Evolutionary conservation across 2,329 filamentous ascomycete species (phyloP).

Genomic region (Cryphonectria naterciae): DNA sequence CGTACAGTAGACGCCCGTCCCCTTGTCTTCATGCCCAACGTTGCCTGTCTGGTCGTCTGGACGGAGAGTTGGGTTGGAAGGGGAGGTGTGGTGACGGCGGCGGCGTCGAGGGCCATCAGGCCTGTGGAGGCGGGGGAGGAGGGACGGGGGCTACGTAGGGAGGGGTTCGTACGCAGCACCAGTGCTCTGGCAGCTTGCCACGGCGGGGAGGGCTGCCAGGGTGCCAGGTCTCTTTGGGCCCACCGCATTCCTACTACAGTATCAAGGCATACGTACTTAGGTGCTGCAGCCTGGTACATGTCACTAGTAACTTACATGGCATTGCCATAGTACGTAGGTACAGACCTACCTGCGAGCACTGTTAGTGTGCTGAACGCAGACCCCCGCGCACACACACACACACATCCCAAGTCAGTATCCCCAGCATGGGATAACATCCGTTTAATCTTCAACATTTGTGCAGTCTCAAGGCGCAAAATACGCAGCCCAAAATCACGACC

Average conservation of each 20-base stretch:
- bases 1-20: not conserved
- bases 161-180: not conserved
- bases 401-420: no score
- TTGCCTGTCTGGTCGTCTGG: not conserved
- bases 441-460: not conserved
- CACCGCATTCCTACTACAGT: not conserved
- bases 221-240: not conserved
- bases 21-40: slow-evolving; percentile 9
- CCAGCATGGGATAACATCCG: not conserved
- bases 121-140: not conserved
- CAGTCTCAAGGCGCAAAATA: no score
- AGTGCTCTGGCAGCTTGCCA: not conserved
- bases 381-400: not conserved
- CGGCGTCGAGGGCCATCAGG: not conserved
- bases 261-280: not conserved
- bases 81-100: slow-evolving; percentile 1
- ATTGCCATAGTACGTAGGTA: not conserved
- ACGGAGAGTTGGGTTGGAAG: not conserved
- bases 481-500: no score
- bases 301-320: not conserved
- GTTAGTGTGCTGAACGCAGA: not conserved
- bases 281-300: not conserved
- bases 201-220: not conserved
- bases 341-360: not conserved
- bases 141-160: not conserved